A percentile compares a stretch with the other conserved stretches of the same genome.
These are phyloP conservation scores for Tricholoma saponaceum DNA, from an alignment of 768 basidiomycete genomes.

Conservation along the genomic window DNA sequence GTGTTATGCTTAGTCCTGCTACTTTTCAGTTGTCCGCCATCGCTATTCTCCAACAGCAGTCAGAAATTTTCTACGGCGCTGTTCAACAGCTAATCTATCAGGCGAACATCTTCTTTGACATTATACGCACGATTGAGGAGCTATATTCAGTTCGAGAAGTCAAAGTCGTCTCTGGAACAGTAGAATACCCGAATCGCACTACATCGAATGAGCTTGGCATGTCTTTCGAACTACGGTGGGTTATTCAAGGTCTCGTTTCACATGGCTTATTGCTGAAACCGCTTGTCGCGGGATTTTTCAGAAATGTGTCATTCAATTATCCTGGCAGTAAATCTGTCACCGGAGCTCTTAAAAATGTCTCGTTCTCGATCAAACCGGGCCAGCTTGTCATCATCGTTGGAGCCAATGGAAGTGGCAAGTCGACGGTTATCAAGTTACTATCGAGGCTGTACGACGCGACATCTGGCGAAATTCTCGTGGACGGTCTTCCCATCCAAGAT, in stretches of 20 bases:
- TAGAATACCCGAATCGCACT: constrained; percentile 18
- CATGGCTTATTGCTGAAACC: background rate
- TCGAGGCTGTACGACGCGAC: constrained; percentile 44
- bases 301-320: constrained; percentile 50
- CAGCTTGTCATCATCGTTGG: constrained; percentile 55
- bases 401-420: constrained; percentile 51
- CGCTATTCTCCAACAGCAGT: constrained; percentile 36
- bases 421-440: constrained; percentile 46
- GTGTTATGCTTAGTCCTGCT: constrained; percentile 25
- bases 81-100: constrained; percentile 14
- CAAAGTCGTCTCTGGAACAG: constrained; percentile 25
- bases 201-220: constrained; percentile 16
- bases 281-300: constrained; percentile 13
- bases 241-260: background rate
- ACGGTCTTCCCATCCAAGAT: constrained; percentile 32
- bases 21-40: constrained; percentile 34
- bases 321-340: constrained; percentile 32
- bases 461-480: constrained; percentile 38
- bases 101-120: constrained; percentile 2
- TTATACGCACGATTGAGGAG: constrained; percentile 12
- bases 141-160: constrained; percentile 20
- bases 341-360: constrained; percentile 33
- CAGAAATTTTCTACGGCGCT: constrained; percentile 17
- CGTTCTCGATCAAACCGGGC: constrained; percentile 40
- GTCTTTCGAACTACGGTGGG: constrained; percentile 24